Evolutionary conservation across 495 filamentous ascomycete species (phyloP), one percentile per base, ranked within the genome.

Genomic region (Articulospora tetracladia): DNA sequence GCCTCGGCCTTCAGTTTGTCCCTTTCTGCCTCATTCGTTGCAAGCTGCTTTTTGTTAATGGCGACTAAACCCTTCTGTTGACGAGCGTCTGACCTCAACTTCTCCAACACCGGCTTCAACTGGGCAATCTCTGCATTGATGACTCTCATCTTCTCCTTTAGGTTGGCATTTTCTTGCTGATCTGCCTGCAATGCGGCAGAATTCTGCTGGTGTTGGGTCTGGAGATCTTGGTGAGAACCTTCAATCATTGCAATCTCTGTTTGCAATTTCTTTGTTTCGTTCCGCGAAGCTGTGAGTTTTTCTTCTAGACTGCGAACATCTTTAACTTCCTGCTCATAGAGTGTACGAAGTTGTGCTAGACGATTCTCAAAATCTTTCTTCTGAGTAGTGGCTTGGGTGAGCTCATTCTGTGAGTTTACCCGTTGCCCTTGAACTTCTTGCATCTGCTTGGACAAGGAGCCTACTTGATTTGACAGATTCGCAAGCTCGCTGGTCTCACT

Each of bases 21-120:
- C 17, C 87, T 81, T 67, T 98, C 94, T 28, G 79, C 82, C 72
- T 98, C 95, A 60, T 86, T 87, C 1, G 93, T 96, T 34, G 88
- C 81, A 50, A 97, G 79, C 74, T 98, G 94, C 75, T 98, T 98
- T 76, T 95, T 97, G 76, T 95, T 96, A 73, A 98, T 98, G 3
- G 95, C 91, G 47, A 95, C 94, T 46, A 97, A 74, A 11, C 94
- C 94, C 73, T 95, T 97, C 74, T 97, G 92, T 69, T 97, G 94
- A 22, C 94, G 85, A 39, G 92, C 90, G 63, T 94, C 90, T 12
- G 85, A 88, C 69, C 90, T 87, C 55, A 95, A 78, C 75, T 96
- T 96, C 65, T 98, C 94, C 52, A 98, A 79, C 53, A 92, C 85
- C 8, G 91, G 92, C 71, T 90, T 92, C 28, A 98, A 76, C 73